phyloP scores from a whole-genome alignment of 805 yeast species.

The Lachancea waltii region DNA sequence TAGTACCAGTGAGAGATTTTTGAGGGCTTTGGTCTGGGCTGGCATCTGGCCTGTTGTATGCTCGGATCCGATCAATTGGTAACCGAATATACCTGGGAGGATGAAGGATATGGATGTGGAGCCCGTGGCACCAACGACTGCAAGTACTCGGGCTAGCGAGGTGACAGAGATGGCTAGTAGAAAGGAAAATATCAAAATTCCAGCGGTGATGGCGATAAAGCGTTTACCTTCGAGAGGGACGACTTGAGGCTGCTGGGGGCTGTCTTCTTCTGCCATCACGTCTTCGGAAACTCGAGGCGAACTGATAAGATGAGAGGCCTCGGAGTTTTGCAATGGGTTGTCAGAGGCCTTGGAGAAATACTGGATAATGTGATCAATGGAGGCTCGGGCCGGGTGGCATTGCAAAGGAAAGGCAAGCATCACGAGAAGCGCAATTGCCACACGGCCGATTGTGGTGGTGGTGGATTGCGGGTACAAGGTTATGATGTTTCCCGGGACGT shows the following conservation, averaged over 20 bases:
- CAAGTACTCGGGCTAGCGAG: constrained; percentile 61
- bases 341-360: constrained; percentile 31
- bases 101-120: constrained; percentile 74
- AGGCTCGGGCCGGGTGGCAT: constrained; percentile 84
- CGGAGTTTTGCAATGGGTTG: neutral
- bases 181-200: constrained; percentile 44
- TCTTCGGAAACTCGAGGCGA: constrained; percentile 14
- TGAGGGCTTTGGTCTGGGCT: constrained; percentile 29
- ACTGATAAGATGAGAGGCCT: constrained; percentile 7
- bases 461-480: constrained; percentile 61
- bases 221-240: constrained; percentile 29
- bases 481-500: constrained; percentile 72
- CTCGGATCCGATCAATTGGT: constrained; percentile 26
- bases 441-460: constrained; percentile 70
- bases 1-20: constrained; percentile 35
- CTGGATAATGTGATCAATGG: constrained; percentile 64
- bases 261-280: constrained; percentile 31
- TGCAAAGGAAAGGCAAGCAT: constrained; percentile 82
- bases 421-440: constrained; percentile 75
- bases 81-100: constrained; percentile 74
- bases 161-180: constrained; percentile 50
- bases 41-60: constrained; percentile 17
- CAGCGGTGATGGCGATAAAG: constrained; percentile 44
- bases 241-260: constrained; percentile 13
- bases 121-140: constrained; percentile 79